Evolutionary conservation across 192 early-diverging fungal species (phyloP).

Genomic region (Coemansia sp.): DNA sequence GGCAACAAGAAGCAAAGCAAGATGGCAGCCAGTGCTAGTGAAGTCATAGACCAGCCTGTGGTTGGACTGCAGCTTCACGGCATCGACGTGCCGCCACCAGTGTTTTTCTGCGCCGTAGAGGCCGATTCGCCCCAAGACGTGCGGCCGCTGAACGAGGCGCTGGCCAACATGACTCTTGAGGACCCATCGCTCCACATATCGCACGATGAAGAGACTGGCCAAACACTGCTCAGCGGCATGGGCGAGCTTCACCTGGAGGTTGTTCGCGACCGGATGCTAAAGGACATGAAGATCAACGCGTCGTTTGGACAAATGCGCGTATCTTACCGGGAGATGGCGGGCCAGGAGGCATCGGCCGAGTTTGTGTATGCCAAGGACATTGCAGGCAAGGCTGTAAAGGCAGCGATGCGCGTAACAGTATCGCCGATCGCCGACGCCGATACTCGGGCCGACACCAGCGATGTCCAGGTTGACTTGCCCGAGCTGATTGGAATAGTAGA

Average conservation of each 20-base stretch:
- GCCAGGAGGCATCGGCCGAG: slow-evolving; percentile 22
- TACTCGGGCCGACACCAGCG: slow-evolving; percentile 5
- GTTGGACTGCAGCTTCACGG: slow-evolving; percentile 61
- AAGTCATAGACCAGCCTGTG: slow-evolving; percentile 5
- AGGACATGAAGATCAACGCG: slow-evolving; percentile 72
- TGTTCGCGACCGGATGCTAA: slow-evolving; percentile 76
- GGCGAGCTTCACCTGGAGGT: slow-evolving; percentile 95
- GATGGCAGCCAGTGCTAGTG: slow-evolving; percentile 3
- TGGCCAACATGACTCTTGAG: slow-evolving; percentile 73
- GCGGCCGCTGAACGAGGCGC: slow-evolving; percentile 65
- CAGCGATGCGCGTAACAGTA: slow-evolving; percentile 57
- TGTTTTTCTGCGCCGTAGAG: slow-evolving; percentile 78
- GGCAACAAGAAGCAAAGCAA: slow-evolving; percentile 2
- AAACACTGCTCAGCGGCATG: slow-evolving; percentile 87
- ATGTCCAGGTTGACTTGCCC: slow-evolving; percentile 17
- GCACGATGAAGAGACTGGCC: slow-evolving; percentile 80
- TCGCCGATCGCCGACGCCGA: slow-evolving; percentile 35
- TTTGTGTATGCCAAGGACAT: slow-evolving; percentile 67
- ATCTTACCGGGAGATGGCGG: slow-evolving; percentile 77
- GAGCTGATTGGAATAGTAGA: not conserved
- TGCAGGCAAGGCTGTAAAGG: slow-evolving; percentile 64
- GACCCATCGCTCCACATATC: slow-evolving; percentile 80
- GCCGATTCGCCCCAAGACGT: slow-evolving; percentile 76
- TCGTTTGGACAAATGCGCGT: slow-evolving; percentile 84
- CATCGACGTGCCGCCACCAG: slow-evolving; percentile 81